Evolutionary conservation across 139 green algal genomes (phyloP).

Genomic region (Ulvella scutata): DNA sequence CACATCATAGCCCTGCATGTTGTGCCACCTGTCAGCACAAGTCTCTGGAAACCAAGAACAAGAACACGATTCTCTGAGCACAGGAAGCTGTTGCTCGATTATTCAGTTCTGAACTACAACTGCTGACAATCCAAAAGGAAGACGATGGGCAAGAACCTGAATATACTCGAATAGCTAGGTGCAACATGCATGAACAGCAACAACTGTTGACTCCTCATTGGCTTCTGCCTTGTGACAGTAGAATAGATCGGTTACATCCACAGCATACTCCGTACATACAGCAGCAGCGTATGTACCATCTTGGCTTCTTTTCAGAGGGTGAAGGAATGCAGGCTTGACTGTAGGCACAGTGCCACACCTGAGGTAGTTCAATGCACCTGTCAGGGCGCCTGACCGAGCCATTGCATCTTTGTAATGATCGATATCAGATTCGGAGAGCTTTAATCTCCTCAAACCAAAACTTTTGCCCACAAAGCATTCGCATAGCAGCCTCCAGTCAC

Average conservation of each 20-base stretch:
- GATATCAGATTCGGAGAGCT: constrained; percentile 5
- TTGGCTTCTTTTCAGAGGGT: background rate
- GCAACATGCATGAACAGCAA: background rate
- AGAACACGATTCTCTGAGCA: background rate
- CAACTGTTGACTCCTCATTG: background rate
- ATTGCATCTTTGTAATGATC: constrained; percentile 10
- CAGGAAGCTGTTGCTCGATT: background rate
- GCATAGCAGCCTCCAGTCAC: background rate
- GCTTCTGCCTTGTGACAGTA: background rate
- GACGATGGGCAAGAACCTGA: background rate
- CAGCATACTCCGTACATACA: background rate
- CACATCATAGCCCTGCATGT: background rate
- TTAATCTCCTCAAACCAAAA: background rate
- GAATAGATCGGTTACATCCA: background rate
- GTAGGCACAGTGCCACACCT: no score
- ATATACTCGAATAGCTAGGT: background rate
- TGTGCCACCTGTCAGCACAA: background rate
- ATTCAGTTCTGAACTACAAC: background rate
- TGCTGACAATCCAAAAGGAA: background rate
- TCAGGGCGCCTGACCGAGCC: background rate
- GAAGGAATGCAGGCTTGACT: background rate
- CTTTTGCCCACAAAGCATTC: background rate
- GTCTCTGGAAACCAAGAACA: background rate
- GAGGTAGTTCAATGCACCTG: background rate
- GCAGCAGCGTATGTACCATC: background rate